Base-by-base conservation (phyloP, 495 filamentous ascomycete species). In the Choiromyces venosus region DNA sequence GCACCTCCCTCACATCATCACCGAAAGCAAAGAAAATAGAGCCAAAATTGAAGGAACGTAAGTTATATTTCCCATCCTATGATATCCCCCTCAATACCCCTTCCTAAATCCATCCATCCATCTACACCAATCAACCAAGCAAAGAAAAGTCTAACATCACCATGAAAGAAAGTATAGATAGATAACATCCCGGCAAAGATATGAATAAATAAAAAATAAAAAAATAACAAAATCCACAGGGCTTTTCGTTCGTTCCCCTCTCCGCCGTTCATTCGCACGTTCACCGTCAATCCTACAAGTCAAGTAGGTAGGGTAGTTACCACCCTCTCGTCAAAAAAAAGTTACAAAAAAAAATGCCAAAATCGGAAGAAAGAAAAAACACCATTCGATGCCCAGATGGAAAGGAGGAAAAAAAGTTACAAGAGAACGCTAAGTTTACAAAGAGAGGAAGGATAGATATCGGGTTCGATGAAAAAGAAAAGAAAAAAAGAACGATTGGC, bases 121-220 rank as follows among this genome's bases (percentile, higher is more conserved):
- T 19, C 70, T 72, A 72, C 35, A 72, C 66, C 37, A 25, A 72
- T 29, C 21, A 72, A 72, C 64, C 29, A 46, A 21, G 21, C n/a
- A 44, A 35, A 68, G 68, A 68, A 69, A 68, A 68, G 38, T 16
- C 44, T 37, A 44, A 56, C n/a, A 25, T 35, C 19, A 29, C 37
- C 52, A 64, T 38, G 65, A 39, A 52, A 56, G 71, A 72, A 72
- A 52, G 64, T 33, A 68, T 72, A 72, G 52, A 29, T 29, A 14
- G 46, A 67, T 72, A 12, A 67, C 56, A 52, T 16, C 70, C 38
- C 6, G 33, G n/a, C 33, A 46, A 65, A 37, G 67, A 42, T 40
- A 29, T 52, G 40, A 37, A 56, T 37, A 36, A 19, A 70, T 12
- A 4, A 68, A 56, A 69, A 29, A 56, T 38, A 36, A 68, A 19